These are phyloP conservation scores for Leccinellum rugosiceps DNA, from an alignment of 768 basidiomycete species.

Conservation along the genomic window DNA sequence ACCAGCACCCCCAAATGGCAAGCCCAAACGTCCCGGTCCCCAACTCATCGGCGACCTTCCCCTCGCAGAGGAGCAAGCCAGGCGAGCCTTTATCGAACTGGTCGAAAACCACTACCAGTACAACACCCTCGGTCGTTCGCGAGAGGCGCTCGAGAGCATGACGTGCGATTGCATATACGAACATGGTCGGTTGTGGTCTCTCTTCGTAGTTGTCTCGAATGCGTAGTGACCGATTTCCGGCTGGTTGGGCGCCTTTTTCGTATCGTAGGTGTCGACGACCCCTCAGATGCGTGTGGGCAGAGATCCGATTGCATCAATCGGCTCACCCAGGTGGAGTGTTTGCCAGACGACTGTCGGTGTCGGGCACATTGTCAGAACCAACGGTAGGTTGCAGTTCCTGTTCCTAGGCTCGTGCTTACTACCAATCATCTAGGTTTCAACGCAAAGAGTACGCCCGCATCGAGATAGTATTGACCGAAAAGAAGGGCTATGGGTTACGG, in stretches of 20 bases:
- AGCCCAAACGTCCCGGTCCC: constrained; percentile 37
- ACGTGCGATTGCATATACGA: constrained; percentile 90
- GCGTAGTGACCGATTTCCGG: constrained; percentile 27
- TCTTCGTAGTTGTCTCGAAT: constrained; percentile 24
- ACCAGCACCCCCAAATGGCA: constrained; percentile 34
- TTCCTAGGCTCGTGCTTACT: not conserved
- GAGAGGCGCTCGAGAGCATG: constrained; percentile 90
- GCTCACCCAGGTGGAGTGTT: constrained; percentile 94
- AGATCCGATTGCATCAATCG: constrained; percentile 95
- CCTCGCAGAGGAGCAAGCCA: constrained; percentile 67
- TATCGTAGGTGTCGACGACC: constrained; percentile 54
- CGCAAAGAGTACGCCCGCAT: constrained; percentile 80
- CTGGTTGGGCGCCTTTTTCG: constrained; percentile 22
- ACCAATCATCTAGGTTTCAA: constrained; percentile 64
- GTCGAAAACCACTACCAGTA: constrained; percentile 82
- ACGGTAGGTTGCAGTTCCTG: constrained; percentile 49
- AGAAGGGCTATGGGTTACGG: constrained; percentile 93
- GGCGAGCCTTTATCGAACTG: constrained; percentile 71
- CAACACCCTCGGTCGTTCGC: constrained; percentile 80
- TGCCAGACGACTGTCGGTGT: constrained; percentile 87
- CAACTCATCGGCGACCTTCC: constrained; percentile 85
- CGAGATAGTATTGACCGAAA: constrained; percentile 89
- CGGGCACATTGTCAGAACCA: constrained; percentile 85
- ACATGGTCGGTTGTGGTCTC: constrained; percentile 57
- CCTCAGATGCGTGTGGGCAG: constrained; percentile 74